Evolutionary conservation across 2,329 filamentous ascomycete genomes (phyloP), one percentile per base, ranked within the genome.

Genomic region (Ophiostoma perfectum): DNA sequence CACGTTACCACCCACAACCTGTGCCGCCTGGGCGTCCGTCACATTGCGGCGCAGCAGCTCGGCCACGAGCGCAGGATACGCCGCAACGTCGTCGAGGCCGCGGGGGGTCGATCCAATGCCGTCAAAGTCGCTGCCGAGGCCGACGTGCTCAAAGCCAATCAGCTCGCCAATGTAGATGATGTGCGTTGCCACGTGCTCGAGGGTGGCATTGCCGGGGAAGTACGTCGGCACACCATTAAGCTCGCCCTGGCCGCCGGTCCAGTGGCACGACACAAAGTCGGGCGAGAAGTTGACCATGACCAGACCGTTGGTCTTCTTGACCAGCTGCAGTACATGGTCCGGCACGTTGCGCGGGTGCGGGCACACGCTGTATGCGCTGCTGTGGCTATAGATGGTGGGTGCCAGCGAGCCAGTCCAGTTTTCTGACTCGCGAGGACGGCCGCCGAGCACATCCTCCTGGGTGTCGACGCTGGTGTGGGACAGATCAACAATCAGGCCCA

Each of bases 401-500:
- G 94, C 93, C 68, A 83, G 80, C 75, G 90, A 93, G 6, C 91
- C 91, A 5, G 80, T 76, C 90, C 90, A 94, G 60, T 79, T 81
- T 27, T 82, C 81, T 36, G 81, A 80, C 8, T 77, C 77, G 2
- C 64, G 66, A 6, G 69, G 68, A 79, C 73, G 77, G 14, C 83
- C 88, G 5, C 86, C 86, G 0, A 97, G 84, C 0, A 94, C 91
- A 74, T 97, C 91, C 6, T 88, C 80, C 91, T 96, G 95, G 0
- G 93, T 97, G 70, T 94, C 90, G 68, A 86, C 84, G 73, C 90
- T 86, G 4, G 82, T 81, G 77, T 97, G 94, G 6, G 90, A 85
- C 47, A 97, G 82, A 76, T 97, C 94, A 55, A 98, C 90, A n/a
- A 97, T 87, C 88, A 97, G 93, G 39, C 94, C 94, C 1, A 97